phyloP scores from a whole-genome alignment of 495 filamentous ascomycete species.

The Annulohypoxylon bovei region DNA sequence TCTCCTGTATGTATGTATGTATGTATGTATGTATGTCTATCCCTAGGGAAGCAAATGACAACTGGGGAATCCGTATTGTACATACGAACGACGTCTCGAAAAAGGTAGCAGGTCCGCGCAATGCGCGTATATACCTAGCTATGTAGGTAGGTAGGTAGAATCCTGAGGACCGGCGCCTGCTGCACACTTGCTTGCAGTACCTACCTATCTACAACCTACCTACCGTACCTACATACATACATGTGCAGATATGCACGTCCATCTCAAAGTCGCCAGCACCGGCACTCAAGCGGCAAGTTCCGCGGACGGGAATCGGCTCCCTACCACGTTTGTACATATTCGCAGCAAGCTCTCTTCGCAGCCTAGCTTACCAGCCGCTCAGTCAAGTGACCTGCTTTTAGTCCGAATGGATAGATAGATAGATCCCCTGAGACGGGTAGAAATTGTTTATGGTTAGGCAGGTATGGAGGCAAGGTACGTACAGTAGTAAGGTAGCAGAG shows the following conservation, averaged over 20 bases:
- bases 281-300: conserved; percentile 25
- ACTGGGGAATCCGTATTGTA: too few species aligned
- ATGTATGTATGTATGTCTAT: too few species aligned
- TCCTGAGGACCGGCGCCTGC: too few species aligned
- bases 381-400: background rate
- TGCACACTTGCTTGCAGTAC: too few species aligned
- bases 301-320: conserved; percentile 5
- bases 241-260: conserved; percentile 10
- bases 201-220: background rate
- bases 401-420: background rate
- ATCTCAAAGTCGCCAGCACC: conserved; percentile 19
- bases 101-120: background rate
- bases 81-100: background rate
- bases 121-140: conserved; percentile 11
- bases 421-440: background rate
- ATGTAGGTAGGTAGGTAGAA: conserved; percentile 1
- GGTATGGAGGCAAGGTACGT: background rate
- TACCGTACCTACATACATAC: background rate
- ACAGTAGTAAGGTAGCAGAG: background rate
- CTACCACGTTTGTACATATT: too few species aligned
- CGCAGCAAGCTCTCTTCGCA: too few species aligned
- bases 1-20: background rate
- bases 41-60: too few species aligned
- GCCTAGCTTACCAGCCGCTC: background rate
- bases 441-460: background rate